Percentiles rank a stretch among this genome's conserved stretches.
These are phyloP conservation scores for Panicum virgatum DNA, from an alignment of 202 grass and related monocot genomes.

Conservation along the genomic window DNA sequence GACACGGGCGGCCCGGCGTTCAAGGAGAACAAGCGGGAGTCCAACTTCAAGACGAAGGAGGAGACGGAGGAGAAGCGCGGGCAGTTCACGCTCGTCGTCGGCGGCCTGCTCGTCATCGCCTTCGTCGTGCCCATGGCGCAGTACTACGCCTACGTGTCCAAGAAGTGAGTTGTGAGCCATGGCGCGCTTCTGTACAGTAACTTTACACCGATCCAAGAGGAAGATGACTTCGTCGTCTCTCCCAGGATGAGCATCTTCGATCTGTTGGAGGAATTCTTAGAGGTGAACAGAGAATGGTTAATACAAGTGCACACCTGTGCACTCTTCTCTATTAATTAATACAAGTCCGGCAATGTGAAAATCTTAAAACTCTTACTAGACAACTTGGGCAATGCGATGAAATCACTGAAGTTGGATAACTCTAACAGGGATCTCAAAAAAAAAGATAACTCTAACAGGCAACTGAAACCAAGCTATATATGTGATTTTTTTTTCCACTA, in stretches of 20 bases:
- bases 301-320: constrained; percentile 27
- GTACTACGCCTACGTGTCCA: constrained; percentile 98
- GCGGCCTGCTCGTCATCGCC: constrained; percentile 89
- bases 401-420: background rate
- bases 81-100: constrained; percentile 95
- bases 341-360: background rate
- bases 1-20: constrained; percentile 78
- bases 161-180: constrained; percentile 56
- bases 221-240: background rate
- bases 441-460: background rate
- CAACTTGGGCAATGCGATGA: background rate
- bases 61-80: constrained; percentile 95
- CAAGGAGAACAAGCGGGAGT: constrained; percentile 93
- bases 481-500: constrained; percentile 1
- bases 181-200: constrained; percentile 37
- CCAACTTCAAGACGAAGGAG: constrained; percentile 86
- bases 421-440: no score
- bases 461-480: constrained; percentile 36
- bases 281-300: no score
- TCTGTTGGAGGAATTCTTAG: constrained; percentile 40
- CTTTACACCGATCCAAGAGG: background rate
- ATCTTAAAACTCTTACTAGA: background rate
- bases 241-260: background rate
- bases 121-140: constrained; percentile 99
- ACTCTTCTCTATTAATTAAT: no score